Percentiles rank a stretch among this genome's conserved stretches.
These are phyloP conservation scores for Penicillium angulare DNA, from an alignment of 495 filamentous ascomycete genomes.

Conservation along the genomic window DNA sequence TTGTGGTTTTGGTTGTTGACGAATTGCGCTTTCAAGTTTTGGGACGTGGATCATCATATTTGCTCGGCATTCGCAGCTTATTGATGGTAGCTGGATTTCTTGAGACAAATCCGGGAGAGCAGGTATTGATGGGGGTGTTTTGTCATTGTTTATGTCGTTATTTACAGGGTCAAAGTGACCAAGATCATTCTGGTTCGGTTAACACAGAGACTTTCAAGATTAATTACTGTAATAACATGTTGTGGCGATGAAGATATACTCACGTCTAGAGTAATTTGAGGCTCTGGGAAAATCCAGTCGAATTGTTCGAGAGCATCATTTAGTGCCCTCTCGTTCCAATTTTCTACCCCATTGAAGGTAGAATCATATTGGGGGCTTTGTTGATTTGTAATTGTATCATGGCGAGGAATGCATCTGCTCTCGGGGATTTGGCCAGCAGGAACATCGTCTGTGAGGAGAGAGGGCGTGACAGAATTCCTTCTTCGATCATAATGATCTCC, in stretches of 20 bases:
- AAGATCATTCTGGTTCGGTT: no score
- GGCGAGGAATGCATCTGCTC: no score
- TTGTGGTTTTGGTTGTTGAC: constrained; percentile 3
- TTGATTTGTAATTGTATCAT: no score
- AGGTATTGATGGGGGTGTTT: not conserved
- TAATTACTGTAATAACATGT: not conserved
- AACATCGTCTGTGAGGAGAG: no score
- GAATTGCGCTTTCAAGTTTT: constrained; percentile 5
- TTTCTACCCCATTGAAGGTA: not conserved
- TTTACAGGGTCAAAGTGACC: no score
- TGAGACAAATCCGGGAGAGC: not conserved
- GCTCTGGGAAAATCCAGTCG: constrained; percentile 7
- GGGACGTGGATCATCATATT: constrained; percentile 11
- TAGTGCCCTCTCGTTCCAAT: constrained; percentile 1
- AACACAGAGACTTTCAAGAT: no score
- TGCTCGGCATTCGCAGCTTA: constrained; percentile 5
- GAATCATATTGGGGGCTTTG: not conserved
- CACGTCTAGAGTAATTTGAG: not conserved
- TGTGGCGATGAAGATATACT: not conserved
- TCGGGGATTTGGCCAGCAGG: no score
- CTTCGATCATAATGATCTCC: not conserved
- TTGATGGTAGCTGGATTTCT: not conserved
- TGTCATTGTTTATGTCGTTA: not conserved
- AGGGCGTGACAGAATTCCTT: no score
- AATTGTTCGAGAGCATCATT: constrained; percentile 10